phyloP scores from a whole-genome alignment of 2,329 filamentous ascomycete species.

The Parafenestella ontariensis region DNA sequence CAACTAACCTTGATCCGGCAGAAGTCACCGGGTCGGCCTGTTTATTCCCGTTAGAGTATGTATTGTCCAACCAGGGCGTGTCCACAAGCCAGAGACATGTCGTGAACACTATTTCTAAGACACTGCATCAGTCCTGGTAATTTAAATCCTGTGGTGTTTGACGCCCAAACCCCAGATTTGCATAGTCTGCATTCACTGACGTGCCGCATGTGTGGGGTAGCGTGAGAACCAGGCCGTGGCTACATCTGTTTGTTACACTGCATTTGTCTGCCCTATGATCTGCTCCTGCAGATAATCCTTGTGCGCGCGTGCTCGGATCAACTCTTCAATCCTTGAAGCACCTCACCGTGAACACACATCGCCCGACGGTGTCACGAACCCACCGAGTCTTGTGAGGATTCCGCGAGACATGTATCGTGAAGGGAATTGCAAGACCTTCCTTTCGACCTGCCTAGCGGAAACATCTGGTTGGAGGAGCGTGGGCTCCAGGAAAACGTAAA shows the following conservation, averaged over 20 bases:
- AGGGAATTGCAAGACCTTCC: conserved; percentile 1
- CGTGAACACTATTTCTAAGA: conserved; percentile 21
- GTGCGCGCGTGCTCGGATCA: conserved; percentile 32
- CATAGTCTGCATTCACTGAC: conserved; percentile 3
- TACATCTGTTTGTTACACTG: conserved; percentile 23
- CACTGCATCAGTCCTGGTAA: conserved; percentile 5
- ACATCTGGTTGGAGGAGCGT: conserved; percentile 7
- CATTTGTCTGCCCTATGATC: conserved; percentile 32
- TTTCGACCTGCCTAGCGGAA: conserved; percentile 21
- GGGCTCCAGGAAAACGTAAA: conserved; percentile 4
- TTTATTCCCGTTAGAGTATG: conserved; percentile 28
- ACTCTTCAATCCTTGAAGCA: conserved; percentile 14
- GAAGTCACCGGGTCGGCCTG: conserved; percentile 41
- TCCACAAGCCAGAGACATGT: conserved; percentile 33
- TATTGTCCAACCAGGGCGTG: conserved; percentile 24
- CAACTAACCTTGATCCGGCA: conserved; percentile 32
- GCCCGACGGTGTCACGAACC: conserved; percentile 17
- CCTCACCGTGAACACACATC: conserved; percentile 1
- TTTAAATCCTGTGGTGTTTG: conserved; percentile 2
- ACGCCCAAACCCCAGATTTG: conserved; percentile 5
- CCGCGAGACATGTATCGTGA: conserved; percentile 22
- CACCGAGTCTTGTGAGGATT: conserved; percentile 30
- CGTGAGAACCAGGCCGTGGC: conserved; percentile 1
- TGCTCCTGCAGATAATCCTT: conserved; percentile 22
- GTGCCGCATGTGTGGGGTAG: conserved; percentile 16